These are phyloP conservation scores for Penicillium thymicola DNA, from an alignment of 2,329 filamentous ascomycete species.

Conservation along the genomic window DNA sequence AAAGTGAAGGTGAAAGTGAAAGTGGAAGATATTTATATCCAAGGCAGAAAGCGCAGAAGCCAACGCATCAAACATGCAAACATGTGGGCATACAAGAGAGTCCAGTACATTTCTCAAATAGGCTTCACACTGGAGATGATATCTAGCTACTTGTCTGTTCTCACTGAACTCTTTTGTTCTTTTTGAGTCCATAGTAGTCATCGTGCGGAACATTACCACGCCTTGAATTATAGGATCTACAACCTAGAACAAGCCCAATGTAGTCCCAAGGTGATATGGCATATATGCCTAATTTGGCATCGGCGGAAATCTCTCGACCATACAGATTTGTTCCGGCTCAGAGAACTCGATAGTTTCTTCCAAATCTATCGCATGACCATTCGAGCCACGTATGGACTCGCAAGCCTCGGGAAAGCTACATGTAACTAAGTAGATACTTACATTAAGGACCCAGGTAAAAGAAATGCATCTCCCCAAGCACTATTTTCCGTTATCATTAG, in stretches of 20 bases:
- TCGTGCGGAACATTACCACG: slow-evolving; percentile 51
- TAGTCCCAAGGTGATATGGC: background rate
- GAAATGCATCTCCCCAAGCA: background rate
- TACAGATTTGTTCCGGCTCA: background rate
- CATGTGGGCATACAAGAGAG: background rate
- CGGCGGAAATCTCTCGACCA: background rate
- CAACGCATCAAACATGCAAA: background rate
- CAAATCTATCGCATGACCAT: background rate
- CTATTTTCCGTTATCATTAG: background rate
- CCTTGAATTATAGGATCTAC: slow-evolving; percentile 23
- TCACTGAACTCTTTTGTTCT: too few relatives aligned
- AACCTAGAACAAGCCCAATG: background rate
- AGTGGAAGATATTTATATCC: slow-evolving; percentile 4
- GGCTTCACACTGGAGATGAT: background rate
- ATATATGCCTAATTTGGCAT: too few relatives aligned
- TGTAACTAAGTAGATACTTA: too few relatives aligned
- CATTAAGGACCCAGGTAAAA: background rate
- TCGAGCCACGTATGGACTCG: background rate
- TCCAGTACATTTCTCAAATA: background rate
- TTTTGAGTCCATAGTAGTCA: slow-evolving; percentile 46
- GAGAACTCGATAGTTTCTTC: background rate
- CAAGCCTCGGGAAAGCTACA: background rate
- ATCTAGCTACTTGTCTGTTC: background rate
- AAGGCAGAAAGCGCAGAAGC: background rate
- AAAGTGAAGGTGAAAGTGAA: background rate